phyloP scores from a whole-genome alignment of 495 filamentous ascomycete species.

The Trichoderma virens region DNA sequence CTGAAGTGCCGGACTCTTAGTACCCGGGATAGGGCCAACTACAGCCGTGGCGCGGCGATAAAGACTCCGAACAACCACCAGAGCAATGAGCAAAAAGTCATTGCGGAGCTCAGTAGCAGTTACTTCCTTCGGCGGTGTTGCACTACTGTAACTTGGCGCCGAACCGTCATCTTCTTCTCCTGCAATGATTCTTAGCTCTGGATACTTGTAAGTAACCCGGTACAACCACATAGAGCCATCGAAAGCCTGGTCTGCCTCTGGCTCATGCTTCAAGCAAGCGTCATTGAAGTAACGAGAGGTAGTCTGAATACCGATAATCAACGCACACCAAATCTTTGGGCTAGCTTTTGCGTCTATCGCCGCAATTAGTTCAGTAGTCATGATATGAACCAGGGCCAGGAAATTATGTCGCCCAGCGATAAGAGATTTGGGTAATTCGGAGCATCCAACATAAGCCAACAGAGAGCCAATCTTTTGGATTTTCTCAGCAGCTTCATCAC shows the following conservation, averaged over 20 bases:
- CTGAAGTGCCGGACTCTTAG: background rate
- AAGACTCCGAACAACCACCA: background rate
- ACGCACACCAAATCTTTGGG: conserved; percentile 6
- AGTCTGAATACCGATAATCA: background rate
- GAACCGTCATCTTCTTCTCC: background rate
- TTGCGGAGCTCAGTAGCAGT: background rate
- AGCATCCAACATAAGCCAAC: conserved; percentile 7
- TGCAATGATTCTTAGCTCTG: background rate
- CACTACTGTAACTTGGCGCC: background rate
- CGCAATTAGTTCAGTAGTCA: background rate
- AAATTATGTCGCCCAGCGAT: background rate
- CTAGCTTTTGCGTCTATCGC: background rate
- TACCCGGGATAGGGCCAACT: background rate
- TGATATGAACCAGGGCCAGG: background rate
- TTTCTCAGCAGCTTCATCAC: background rate
- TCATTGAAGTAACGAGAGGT: conserved; percentile 2
- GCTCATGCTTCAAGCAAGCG: conserved; percentile 4
- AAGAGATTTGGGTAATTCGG: background rate
- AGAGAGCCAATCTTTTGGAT: conserved; percentile 1
- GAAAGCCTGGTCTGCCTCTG: background rate
- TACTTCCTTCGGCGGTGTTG: background rate
- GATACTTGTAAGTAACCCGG: background rate
- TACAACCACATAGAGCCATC: background rate
- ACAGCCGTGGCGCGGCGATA: conserved; percentile 5
- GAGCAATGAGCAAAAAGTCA: conserved; percentile 10